Base-by-base conservation (phyloP, 306 rosid species). In the Medicago ruthenica region DNA sequence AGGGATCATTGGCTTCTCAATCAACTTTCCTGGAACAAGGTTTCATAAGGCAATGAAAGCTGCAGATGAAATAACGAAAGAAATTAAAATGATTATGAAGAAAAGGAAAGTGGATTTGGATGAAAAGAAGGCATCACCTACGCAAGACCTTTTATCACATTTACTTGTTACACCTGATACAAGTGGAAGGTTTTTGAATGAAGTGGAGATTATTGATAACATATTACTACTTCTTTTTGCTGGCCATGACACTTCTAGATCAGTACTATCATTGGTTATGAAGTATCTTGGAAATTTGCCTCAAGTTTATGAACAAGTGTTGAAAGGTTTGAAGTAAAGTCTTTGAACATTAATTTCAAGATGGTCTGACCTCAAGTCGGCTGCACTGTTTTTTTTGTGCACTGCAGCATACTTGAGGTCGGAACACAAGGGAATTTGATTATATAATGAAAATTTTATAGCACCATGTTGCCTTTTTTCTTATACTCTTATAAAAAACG, bases 211-310 rank as follows among this genome's bases (percentile, higher is more conserved):
- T 47, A 67, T 79, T 17, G 88, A 85, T 67, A 76, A 82, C 83
- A 79, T 82, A 61, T 64, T 85, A 21, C 67, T 79, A 0, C 81
- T 85, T 12, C 82, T 85, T 65, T 85, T 85, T 31, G 88, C 88
- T 1, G 88, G 88, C 11, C 82, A 82, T 16, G 88, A 85, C 13
- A 85, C 88, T 61, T 36, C 86, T 24, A 82, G 82, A 79, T 82
- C 86, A 36, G 88, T 61, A 45, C 40, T 85, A 61, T 71, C 88
- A 66, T 79, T 57, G 0, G 8, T 83, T 40, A 67, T 89, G 76
- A 81, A 63, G 27, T 86, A 76, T 79, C 89, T 89, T 2, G 90
- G 82, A 6, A 27, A 85, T 17, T 47, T 79, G 40, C 89, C 93
- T 71, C 41, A 75, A 36, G 80, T 88, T 71, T 78, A 81, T 82